Evolutionary conservation across 2,329 filamentous ascomycete species (phyloP).

Genomic region (Fusarium tjaetaba): DNA sequence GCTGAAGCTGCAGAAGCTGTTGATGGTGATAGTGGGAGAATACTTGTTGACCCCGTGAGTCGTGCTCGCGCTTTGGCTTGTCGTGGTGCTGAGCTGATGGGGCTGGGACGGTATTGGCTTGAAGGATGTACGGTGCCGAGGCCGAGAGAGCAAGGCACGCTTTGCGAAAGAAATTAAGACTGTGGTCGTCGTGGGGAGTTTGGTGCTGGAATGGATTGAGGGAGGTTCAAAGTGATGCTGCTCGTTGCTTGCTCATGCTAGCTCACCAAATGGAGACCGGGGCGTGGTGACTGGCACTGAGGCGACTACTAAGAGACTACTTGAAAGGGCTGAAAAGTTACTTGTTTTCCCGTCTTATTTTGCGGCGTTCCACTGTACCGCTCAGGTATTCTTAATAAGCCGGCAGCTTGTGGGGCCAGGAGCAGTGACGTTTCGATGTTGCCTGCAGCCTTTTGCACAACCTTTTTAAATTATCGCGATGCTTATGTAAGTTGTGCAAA

Average conservation of each 20-base stretch:
- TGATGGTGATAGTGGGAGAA: slow-evolving; percentile 31
- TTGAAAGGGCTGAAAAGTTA: slow-evolving; percentile 28
- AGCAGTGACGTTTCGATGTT: slow-evolving; percentile 51
- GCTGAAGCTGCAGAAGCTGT: slow-evolving; percentile 28
- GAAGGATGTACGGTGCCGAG: background rate
- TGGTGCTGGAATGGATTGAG: slow-evolving; percentile 22
- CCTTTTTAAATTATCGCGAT: background rate
- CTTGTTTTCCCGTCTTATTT: slow-evolving; percentile 2
- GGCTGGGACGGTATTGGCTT: slow-evolving; percentile 5
- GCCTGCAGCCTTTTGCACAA: slow-evolving; percentile 41
- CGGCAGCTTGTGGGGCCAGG: slow-evolving; percentile 31
- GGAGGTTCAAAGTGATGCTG: slow-evolving; percentile 34
- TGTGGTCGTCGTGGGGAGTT: slow-evolving; percentile 14
- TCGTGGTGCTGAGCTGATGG: slow-evolving; percentile 31
- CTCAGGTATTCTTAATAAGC: slow-evolving; percentile 33
- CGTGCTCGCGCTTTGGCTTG: slow-evolving; percentile 42
- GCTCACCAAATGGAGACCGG: slow-evolving; percentile 36
- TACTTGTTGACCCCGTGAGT: slow-evolving; percentile 28
- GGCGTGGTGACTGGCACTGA: slow-evolving; percentile 36
- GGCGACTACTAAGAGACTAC: slow-evolving; percentile 20
- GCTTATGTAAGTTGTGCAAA: slow-evolving; percentile 18
- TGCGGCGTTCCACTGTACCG: slow-evolving; percentile 36
- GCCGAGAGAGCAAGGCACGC: slow-evolving; percentile 1
- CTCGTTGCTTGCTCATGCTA: slow-evolving; percentile 32
- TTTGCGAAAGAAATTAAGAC: slow-evolving; percentile 4